phyloP scores from a whole-genome alignment of 1,284 basidiomycete genomes.

The Boletellus dicymbophilus region DNA sequence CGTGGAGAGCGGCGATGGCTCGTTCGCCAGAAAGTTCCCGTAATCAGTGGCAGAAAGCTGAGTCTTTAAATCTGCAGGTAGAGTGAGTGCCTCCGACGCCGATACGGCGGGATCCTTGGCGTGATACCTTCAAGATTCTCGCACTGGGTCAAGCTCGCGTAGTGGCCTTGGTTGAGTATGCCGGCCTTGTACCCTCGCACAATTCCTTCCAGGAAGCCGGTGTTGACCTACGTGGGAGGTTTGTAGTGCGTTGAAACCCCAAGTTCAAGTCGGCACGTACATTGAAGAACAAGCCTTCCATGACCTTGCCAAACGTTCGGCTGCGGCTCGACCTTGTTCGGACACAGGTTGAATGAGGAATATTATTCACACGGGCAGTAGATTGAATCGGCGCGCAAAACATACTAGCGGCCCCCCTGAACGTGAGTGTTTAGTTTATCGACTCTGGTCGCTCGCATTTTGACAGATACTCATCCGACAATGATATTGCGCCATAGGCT shows the following conservation, averaged over 20 bases:
- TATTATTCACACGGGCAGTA: conserved; percentile 18
- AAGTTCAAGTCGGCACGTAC: conserved; percentile 16
- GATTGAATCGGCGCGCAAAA: background rate
- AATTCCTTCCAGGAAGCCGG: conserved; percentile 90
- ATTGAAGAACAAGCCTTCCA: conserved; percentile 32
- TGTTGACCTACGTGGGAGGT: conserved; percentile 56
- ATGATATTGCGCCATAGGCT: conserved; percentile 7
- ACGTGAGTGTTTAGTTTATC: no score
- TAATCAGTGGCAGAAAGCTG: conserved; percentile 97
- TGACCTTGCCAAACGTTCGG: conserved; percentile 14
- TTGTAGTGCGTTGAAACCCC: background rate
- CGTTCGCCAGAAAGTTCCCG: conserved; percentile 97
- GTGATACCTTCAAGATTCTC: conserved; percentile 88
- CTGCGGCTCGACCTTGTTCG: background rate
- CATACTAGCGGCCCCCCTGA: no score
- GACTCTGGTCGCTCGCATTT: no score
- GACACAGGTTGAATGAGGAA: conserved; percentile 16
- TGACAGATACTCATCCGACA: background rate
- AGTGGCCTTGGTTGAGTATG: conserved; percentile 87
- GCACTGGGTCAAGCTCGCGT: conserved; percentile 95
- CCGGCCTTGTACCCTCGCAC: conserved; percentile 95
- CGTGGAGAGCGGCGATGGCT: conserved; percentile 93
- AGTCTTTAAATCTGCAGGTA: conserved; percentile 78
- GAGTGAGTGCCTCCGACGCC: conserved; percentile 1
- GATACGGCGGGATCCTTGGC: conserved; percentile 35